Base-by-base conservation (phyloP, 768 basidiomycete genomes). In the Termitomyces sp. region DNA sequence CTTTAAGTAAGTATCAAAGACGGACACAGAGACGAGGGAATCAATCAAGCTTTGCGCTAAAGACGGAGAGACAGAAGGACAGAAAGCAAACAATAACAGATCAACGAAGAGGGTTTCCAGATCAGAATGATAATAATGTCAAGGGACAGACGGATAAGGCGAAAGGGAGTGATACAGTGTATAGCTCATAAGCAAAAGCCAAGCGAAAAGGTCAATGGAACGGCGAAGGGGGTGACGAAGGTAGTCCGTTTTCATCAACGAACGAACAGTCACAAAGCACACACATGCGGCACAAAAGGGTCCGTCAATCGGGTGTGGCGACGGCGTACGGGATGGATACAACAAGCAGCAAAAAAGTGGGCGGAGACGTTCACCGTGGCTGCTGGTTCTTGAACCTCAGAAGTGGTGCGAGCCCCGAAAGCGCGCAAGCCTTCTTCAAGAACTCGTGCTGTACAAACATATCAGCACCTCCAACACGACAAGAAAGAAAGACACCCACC, bases 341-440 rank as follows among this genome's bases (percentile, higher is more conserved):
- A 55, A 32, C 24, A 55, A 39, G 39, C 12, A 8, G 35, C 40
- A 24, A 1, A 15, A 8, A 16, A 7, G 8, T 38, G 2, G 2
- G 9, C 7, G 4, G 28, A 40, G 6, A 55, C 39, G 9, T 58
- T 77, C 69, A 83, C 39, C 73, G 65, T 59, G 56, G 16, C 44
- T 87, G 85, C 72, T 89, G 90, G 53, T 78, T 88, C 78, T 82
- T 89, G 82, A 91, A 92, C 56, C 91, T 83, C 59, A 98, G 74
- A 57, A 98, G 76, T 1, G 94, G 91, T 1, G 95, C 94, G 53
- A 98, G 84, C 1, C 92, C 90, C 0, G 88, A 84, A 1, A 90
- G 74, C 0, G 88, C 82, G 72, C 96, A 98, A 1, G 96, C 85
- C 77, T 94, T 94, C 78, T 84, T 84, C 77, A 98, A 74, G 77